These are phyloP conservation scores for Capronia epimyces DNA, from an alignment of 2,329 filamentous ascomycete species.

Conservation along the genomic window DNA sequence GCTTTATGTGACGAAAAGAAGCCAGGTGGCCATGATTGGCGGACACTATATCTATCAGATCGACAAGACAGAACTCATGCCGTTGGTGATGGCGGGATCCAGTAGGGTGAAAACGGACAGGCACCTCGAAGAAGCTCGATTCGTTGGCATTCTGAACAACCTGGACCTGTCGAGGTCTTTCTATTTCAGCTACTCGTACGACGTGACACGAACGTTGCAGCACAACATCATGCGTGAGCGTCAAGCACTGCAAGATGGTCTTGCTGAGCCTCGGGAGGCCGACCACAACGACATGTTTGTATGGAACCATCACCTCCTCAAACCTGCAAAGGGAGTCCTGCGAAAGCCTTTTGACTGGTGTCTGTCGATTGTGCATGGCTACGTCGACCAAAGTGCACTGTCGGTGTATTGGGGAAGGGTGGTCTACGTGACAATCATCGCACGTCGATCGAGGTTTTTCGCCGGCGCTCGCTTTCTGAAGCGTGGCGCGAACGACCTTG, in stretches of 20 bases:
- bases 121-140: constrained; percentile 83
- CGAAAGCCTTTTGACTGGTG: constrained; percentile 93
- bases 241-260: constrained; percentile 60
- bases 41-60: constrained; percentile 95
- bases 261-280: constrained; percentile 52
- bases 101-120: constrained; percentile 69
- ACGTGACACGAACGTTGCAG: constrained; percentile 86
- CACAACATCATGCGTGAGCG: constrained; percentile 84
- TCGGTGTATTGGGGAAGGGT: constrained; percentile 75
- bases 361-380: constrained; percentile 89
- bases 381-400: constrained; percentile 82
- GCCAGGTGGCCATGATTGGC: constrained; percentile 90
- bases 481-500: constrained; percentile 85
- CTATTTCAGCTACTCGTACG: constrained; percentile 98
- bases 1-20: constrained; percentile 92
- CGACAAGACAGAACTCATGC: constrained; percentile 85
- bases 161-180: constrained; percentile 86
- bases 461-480: constrained; percentile 92
- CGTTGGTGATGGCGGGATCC: constrained; percentile 65
- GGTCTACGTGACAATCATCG: constrained; percentile 90
- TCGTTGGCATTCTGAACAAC: constrained; percentile 81
- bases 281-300: constrained; percentile 94
- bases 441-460: constrained; percentile 84
- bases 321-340: constrained; percentile 64
- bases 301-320: constrained; percentile 87